A percentile compares a stretch with the other conserved stretches of the same genome.
These are phyloP conservation scores for Aspergillus ibericus DNA, from an alignment of 2,329 filamentous ascomycete genomes.

Conservation along the genomic window DNA sequence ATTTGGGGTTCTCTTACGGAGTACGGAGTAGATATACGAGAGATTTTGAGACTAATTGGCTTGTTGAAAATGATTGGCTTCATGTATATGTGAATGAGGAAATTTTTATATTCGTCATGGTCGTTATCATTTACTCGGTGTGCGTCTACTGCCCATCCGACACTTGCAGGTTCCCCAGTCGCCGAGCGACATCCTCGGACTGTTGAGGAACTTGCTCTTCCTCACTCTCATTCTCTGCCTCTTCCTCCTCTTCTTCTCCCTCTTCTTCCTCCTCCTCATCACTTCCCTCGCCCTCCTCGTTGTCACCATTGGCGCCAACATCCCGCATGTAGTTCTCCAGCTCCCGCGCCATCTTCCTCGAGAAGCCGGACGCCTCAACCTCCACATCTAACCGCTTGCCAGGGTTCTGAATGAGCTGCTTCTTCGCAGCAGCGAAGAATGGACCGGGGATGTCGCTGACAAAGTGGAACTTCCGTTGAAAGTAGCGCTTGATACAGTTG, in stretches of 20 bases:
- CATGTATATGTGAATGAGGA: neutral
- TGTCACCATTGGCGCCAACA: conserved; percentile 54
- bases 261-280: conserved; percentile 28
- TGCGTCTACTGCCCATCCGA: conserved; percentile 24
- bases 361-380: conserved; percentile 91
- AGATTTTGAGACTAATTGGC: neutral
- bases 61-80: no score
- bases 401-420: conserved; percentile 63
- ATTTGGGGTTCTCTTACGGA: neutral
- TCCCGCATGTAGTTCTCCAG: conserved; percentile 85
- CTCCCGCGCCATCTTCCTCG: conserved; percentile 94
- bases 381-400: conserved; percentile 76
- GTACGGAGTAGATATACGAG: neutral
- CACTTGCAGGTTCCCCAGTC: conserved; percentile 33
- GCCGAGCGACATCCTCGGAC: conserved; percentile 23
- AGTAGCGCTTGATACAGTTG: conserved; percentile 92
- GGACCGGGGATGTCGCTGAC: conserved; percentile 78
- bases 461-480: conserved; percentile 85
- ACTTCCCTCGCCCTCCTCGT: conserved; percentile 27
- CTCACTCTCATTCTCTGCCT: conserved; percentile 26
- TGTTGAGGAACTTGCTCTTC: neutral
- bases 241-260: conserved; percentile 23
- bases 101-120: conserved; percentile 19
- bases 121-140: conserved; percentile 27
- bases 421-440: conserved; percentile 80